A percentile compares a stretch with the other conserved stretches of the same genome.
phyloP scores from a whole-genome alignment of 176 grass and related monocot genomes.

The Poa annua region DNA sequence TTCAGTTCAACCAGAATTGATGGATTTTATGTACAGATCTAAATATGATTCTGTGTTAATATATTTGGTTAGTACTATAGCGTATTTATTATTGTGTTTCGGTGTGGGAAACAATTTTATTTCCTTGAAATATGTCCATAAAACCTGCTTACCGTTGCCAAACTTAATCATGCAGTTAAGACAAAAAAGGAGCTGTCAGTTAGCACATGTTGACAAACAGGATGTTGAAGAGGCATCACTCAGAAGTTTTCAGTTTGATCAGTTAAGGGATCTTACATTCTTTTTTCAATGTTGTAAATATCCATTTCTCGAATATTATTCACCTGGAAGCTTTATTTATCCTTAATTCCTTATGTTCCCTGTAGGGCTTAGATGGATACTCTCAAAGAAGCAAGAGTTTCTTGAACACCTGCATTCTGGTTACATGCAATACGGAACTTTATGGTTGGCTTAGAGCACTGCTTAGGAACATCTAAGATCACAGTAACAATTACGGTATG shows the following conservation, averaged over 20 bases:
- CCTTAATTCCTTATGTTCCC: not conserved
- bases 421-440: slow-evolving; percentile 70
- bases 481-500: slow-evolving; percentile 76
- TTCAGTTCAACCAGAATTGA: no score
- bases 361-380: slow-evolving; percentile 55
- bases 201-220: slow-evolving; percentile 48
- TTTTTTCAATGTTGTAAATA: slow-evolving; percentile 22
- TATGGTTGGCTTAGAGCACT: slow-evolving; percentile 77
- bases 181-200: slow-evolving; percentile 65
- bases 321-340: not conserved
- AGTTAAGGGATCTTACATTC: slow-evolving; percentile 41
- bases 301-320: slow-evolving; percentile 28
- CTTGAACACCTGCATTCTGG: slow-evolving; percentile 59
- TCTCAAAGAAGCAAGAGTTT: slow-evolving; percentile 70
- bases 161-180: slow-evolving; percentile 66
- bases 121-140: no score
- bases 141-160: not conserved
- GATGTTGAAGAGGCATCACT: slow-evolving; percentile 63
- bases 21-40: no score
- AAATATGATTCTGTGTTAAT: no score
- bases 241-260: slow-evolving; percentile 55
- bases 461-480: slow-evolving; percentile 72
- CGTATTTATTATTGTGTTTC: no score
- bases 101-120: no score
- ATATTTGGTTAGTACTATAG: no score